phyloP scores from a whole-genome alignment of 2,329 filamentous ascomycete species.

The Xylariaceae sp. region DNA sequence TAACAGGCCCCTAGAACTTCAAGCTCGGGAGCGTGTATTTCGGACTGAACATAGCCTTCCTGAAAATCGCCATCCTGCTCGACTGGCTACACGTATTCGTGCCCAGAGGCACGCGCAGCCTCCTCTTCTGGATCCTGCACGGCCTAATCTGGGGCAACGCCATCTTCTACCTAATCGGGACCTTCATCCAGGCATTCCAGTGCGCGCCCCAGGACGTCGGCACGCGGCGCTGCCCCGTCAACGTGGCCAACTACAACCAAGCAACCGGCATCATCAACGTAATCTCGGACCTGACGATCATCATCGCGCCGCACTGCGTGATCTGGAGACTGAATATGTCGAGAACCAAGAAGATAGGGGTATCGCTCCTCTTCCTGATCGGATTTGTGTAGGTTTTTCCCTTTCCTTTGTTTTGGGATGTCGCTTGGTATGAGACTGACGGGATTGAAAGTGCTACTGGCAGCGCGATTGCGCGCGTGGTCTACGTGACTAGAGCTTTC shows the following conservation, averaged over 20 bases:
- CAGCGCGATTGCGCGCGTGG: slow-evolving; percentile 15
- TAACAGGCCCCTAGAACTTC: slow-evolving; percentile 11
- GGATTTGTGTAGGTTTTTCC: slow-evolving; percentile 16
- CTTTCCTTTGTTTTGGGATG: no score
- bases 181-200: slow-evolving; percentile 20
- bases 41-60: slow-evolving; percentile 17
- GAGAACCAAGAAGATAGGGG: slow-evolving; percentile 12
- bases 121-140: slow-evolving; percentile 14
- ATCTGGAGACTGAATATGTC: slow-evolving; percentile 21
- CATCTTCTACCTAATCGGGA: slow-evolving; percentile 19
- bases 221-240: slow-evolving; percentile 12
- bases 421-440: no score
- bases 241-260: slow-evolving; percentile 16
- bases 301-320: slow-evolving; percentile 19
- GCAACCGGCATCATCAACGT: slow-evolving; percentile 21
- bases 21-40: slow-evolving; percentile 17
- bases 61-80: slow-evolving; percentile 18
- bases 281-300: slow-evolving; percentile 19
- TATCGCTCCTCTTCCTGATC: slow-evolving; percentile 19
- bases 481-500: slow-evolving; percentile 10
- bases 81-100: slow-evolving; percentile 16
- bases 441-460: slow-evolving; percentile 12
- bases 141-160: slow-evolving; percentile 14
- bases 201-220: slow-evolving; percentile 15
- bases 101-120: slow-evolving; percentile 12